These are phyloP conservation scores for Dryas drummondii DNA, from an alignment of 306 rosid species.

Conservation along the genomic window DNA sequence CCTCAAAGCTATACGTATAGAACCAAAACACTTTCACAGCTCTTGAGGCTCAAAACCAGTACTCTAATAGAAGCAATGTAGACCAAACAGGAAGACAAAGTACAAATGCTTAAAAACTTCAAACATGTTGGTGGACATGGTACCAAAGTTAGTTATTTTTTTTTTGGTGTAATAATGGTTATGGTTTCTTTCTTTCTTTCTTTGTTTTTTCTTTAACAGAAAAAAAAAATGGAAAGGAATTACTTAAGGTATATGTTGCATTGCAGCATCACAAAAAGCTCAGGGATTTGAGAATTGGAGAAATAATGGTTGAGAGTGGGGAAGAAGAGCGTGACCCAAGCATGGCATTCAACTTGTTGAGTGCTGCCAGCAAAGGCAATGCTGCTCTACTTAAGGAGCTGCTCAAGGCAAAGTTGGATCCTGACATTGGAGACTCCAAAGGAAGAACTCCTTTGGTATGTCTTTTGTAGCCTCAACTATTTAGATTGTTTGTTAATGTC, in stretches of 20 bases:
- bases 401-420: slow-evolving; percentile 73
- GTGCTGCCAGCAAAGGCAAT: slow-evolving; percentile 59
- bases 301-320: slow-evolving; percentile 37
- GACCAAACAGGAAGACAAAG: slow-evolving; percentile 49
- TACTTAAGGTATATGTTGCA: slow-evolving; percentile 1
- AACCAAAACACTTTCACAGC: slow-evolving; percentile 84
- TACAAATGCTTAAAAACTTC: slow-evolving; percentile 59
- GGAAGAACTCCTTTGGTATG: slow-evolving; percentile 79
- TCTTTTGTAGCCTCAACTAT: not conserved
- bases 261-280: slow-evolving; percentile 70
- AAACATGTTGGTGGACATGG: slow-evolving; percentile 47
- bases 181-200: not conserved
- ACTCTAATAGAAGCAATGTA: slow-evolving; percentile 62
- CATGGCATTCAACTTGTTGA: slow-evolving; percentile 49
- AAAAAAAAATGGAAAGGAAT: not conserved
- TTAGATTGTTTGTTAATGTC: not conserved
- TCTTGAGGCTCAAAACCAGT: slow-evolving; percentile 68
- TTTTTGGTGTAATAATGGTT: not conserved
- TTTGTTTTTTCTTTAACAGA: not conserved
- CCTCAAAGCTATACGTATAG: slow-evolving; percentile 69
- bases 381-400: slow-evolving; percentile 79
- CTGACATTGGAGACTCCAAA: slow-evolving; percentile 64
- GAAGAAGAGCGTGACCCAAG: slow-evolving; percentile 57
- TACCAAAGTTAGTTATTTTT: not conserved
- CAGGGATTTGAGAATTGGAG: slow-evolving; percentile 46